phyloP scores from a whole-genome alignment of 495 filamentous ascomycete species.

The Eremomyces bilateralis region DNA sequence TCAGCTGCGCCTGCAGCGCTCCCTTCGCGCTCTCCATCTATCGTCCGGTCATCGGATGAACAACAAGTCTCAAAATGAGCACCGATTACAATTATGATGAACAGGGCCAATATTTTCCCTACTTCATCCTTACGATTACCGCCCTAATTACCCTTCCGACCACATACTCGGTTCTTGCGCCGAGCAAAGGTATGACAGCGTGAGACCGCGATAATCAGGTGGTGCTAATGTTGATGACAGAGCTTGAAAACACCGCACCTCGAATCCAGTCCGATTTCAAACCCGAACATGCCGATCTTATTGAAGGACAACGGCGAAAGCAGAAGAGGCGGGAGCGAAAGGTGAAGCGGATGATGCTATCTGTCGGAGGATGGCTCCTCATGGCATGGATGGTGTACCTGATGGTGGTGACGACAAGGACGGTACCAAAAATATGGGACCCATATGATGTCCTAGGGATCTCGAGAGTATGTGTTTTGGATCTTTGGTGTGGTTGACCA shows the following conservation, averaged over 20 bases:
- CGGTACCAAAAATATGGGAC: conserved; percentile 67
- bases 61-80: conserved; percentile 35
- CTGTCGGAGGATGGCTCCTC: conserved; percentile 51
- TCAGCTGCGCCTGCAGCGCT: too few species aligned
- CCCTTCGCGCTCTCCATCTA: too few species aligned
- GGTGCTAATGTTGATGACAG: conserved; percentile 14
- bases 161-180: conserved; percentile 65
- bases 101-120: conserved; percentile 95
- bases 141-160: conserved; percentile 75
- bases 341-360: conserved; percentile 64
- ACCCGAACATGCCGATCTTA: conserved; percentile 60
- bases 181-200: conserved; percentile 37
- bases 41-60: too few species aligned
- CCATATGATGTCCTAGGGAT: conserved; percentile 85
- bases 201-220: not conserved
- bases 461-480: conserved; percentile 36
- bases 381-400: conserved; percentile 90
- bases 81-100: conserved; percentile 98
- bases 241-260: conserved; percentile 42
- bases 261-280: conserved; percentile 56
- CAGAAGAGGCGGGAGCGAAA: conserved; percentile 78
- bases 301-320: conserved; percentile 65
- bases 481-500: not conserved
- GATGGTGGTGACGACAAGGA: conserved; percentile 57
- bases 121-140: conserved; percentile 83